A percentile compares a stretch with the other conserved stretches of the same genome.
These are phyloP conservation scores for Chlamydomonas sphaeroides DNA, from an alignment of 139 green algal species.

Conservation along the genomic window DNA sequence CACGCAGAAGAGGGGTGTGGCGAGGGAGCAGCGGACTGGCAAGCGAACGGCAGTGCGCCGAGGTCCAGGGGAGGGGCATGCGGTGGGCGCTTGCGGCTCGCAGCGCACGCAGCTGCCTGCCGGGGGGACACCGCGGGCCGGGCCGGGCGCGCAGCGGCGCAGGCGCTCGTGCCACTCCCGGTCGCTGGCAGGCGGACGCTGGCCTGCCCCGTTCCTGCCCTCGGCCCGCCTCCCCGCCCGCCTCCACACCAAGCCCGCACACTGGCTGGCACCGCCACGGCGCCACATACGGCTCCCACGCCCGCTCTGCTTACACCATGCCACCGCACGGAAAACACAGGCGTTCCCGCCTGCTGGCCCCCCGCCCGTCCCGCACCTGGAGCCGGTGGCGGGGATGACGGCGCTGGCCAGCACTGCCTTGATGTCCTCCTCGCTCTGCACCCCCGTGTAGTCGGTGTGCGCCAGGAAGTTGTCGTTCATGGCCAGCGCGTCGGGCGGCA, in stretches of 20 bases:
- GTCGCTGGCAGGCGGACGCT: not conserved
- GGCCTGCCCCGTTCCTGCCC: not conserved
- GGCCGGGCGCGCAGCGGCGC: too few species aligned
- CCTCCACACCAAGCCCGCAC: too few species aligned
- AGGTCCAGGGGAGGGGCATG: not conserved
- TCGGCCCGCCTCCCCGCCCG: too few species aligned
- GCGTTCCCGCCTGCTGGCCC: not conserved
- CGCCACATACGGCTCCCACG: too few species aligned
- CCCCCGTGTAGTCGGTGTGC: slow-evolving; percentile 45
- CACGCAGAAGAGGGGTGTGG: too few species aligned
- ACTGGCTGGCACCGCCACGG: not conserved
- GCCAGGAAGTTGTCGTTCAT: slow-evolving; percentile 82
- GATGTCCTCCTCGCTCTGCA: slow-evolving; percentile 49
- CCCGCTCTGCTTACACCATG: too few species aligned
- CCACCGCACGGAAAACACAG: too few species aligned
- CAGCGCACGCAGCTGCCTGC: too few species aligned
- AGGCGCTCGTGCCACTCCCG: too few species aligned
- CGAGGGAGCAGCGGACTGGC: too few species aligned
- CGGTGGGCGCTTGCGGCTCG: not conserved
- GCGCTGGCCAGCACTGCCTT: slow-evolving; percentile 21
- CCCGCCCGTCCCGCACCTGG: not conserved
- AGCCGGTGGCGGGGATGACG: slow-evolving; percentile 15
- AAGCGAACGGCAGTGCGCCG: not conserved
- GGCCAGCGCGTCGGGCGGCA: slow-evolving; percentile 83
- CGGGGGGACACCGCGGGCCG: too few species aligned